Conservation (phyloP, 1,284 basidiomycete species). For the Moesziomyces parantarcticus region DNA sequence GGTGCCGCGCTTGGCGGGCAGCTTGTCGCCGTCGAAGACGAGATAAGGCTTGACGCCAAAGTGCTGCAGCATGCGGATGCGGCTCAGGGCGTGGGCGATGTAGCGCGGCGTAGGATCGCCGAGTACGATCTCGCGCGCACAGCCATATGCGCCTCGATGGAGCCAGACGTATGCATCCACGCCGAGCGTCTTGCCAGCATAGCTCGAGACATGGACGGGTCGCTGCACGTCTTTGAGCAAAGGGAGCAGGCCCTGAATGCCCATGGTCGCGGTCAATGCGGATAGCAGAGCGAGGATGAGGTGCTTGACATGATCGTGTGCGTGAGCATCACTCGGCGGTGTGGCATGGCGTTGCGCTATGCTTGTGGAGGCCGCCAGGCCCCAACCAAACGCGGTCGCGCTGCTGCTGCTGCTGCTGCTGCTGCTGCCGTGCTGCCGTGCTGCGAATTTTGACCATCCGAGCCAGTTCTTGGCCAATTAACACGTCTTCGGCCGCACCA, state of each 20-base stretch:
- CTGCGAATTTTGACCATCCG: not conserved
- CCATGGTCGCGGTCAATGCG: conserved; percentile 67
- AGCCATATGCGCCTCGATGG: conserved; percentile 91
- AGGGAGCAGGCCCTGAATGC: conserved; percentile 91
- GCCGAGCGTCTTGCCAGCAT: conserved; percentile 71
- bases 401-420: not conserved
- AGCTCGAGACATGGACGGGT: conserved; percentile 49
- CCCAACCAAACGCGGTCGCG: not conserved
- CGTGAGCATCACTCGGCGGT: too few relatives aligned
- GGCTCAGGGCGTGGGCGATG: conserved; percentile 94
- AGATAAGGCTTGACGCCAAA: conserved; percentile 87
- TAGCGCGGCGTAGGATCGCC: conserved; percentile 85
- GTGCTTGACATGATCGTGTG: too few relatives aligned
- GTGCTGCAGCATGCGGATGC: conserved; percentile 85
- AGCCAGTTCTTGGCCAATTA: conserved; percentile 6
- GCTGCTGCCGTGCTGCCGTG: not conserved
- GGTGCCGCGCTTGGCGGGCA: conserved; percentile 92
- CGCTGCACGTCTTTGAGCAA: conserved; percentile 83
- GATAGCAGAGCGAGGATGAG: not conserved
- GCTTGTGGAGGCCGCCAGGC: not conserved
- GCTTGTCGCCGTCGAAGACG: conserved; percentile 94
- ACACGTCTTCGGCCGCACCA: conserved; percentile 15
- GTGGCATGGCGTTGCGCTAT: not conserved
- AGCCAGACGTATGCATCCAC: conserved; percentile 96
- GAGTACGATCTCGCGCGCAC: conserved; percentile 85